A percentile compares a stretch with the other conserved stretches of the same genome.
These are phyloP conservation scores for Plantago coronopus DNA, from an alignment of 305 asterid species.

Conservation along the genomic window DNA sequence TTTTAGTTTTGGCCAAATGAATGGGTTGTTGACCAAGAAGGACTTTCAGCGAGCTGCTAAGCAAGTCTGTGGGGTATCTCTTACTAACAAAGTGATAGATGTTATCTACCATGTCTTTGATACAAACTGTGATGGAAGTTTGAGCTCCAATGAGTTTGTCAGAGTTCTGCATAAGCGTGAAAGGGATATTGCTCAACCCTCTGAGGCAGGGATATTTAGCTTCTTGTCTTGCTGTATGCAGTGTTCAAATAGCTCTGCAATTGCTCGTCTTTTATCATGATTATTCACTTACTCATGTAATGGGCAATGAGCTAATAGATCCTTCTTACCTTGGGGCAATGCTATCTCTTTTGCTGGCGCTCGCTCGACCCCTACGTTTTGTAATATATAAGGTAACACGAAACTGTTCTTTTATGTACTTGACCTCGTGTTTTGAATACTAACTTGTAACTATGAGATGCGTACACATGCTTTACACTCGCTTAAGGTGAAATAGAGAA, in stretches of 20 bases:
- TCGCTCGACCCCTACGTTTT: too few relatives aligned
- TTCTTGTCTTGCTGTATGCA: constrained; percentile 59
- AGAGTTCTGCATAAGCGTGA: constrained; percentile 76
- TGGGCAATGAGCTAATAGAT: too few relatives aligned
- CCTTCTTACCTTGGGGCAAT: too few relatives aligned
- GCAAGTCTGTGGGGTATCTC: constrained; percentile 69
- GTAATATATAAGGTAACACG: too few relatives aligned
- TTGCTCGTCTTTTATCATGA: constrained; percentile 36
- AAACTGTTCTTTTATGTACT: too few relatives aligned
- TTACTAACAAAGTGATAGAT: constrained; percentile 61
- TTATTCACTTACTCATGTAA: constrained; percentile 9
- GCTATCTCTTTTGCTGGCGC: too few relatives aligned
- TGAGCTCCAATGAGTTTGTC: constrained; percentile 70
- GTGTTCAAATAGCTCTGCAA: constrained; percentile 37
- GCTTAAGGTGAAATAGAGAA: too few relatives aligned
- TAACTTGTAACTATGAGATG: too few relatives aligned
- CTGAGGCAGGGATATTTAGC: constrained; percentile 67
- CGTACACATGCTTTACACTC: too few relatives aligned
- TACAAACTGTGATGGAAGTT: constrained; percentile 61
- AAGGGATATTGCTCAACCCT: constrained; percentile 63
- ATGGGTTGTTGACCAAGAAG: constrained; percentile 62
- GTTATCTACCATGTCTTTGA: constrained; percentile 75
- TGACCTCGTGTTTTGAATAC: too few relatives aligned
- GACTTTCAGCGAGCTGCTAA: constrained; percentile 87
- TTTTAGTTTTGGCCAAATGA: constrained; percentile 70